Percentiles rank a stretch among this genome's conserved stretches.
phyloP scores from a whole-genome alignment of 495 filamentous ascomycete species.

The Staphylotrichum longicolle region DNA sequence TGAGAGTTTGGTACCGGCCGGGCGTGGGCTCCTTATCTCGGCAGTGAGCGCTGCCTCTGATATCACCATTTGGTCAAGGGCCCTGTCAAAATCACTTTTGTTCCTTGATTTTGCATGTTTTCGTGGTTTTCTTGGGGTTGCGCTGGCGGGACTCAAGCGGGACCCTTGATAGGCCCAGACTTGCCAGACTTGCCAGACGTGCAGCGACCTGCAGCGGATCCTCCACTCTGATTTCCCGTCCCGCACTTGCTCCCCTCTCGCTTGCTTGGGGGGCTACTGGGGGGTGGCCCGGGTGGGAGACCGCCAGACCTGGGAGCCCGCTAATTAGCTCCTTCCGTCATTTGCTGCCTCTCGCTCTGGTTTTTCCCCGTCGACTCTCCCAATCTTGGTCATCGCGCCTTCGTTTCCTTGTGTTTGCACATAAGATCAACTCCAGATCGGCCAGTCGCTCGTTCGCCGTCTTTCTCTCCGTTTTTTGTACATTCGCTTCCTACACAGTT shows the following conservation, averaged over 20 bases:
- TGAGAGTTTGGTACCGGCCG: background rate
- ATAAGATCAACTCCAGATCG: constrained; percentile 14
- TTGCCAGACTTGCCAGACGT: background rate
- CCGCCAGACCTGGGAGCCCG: too few species aligned
- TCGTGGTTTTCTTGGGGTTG: constrained; percentile 3
- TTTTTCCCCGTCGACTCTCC: constrained; percentile 19
- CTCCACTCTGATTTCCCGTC: constrained; percentile 22
- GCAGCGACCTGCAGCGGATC: background rate
- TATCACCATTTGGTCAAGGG: constrained; percentile 14
- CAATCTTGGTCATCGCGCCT: constrained; percentile 14
- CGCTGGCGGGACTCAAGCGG: background rate
- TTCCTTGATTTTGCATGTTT: constrained; percentile 20
- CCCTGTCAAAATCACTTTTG: background rate
- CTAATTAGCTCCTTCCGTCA: constrained; percentile 27
- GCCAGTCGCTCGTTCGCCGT: constrained; percentile 20
- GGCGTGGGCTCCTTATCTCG: background rate
- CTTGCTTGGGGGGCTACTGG: constrained; percentile 10
- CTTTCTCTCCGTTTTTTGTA: background rate
- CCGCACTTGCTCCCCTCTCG: constrained; percentile 13
- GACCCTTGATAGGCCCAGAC: constrained; percentile 15
- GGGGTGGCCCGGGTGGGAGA: too few species aligned
- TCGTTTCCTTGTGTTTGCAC: constrained; percentile 13
- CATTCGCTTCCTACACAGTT: constrained; percentile 11
- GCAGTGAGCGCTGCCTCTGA: constrained; percentile 16
- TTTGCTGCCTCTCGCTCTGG: constrained; percentile 22